Evolutionary conservation across 345 rosid genomes (phyloP), one percentile per base, ranked within the genome.

Genomic region (Brassica incana): DNA sequence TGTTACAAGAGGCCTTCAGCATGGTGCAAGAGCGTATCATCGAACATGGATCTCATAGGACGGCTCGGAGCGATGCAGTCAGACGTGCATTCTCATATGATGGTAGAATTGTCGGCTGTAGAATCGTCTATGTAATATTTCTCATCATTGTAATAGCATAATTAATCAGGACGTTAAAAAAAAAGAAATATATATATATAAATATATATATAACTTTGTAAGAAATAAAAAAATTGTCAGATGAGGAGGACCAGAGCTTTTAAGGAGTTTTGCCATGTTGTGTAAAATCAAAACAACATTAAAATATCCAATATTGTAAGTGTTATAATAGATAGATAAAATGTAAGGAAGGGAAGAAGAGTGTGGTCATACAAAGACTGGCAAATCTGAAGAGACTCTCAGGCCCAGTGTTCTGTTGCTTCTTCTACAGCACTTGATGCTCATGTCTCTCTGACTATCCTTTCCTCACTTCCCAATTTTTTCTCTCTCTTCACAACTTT

Each of bases 401-500:
- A 76, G 80, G 77, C 65, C 80, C 77, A 81, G 83, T 71, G 80
- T 81, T 81, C 77, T 81, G 83, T 81, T 81, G 83, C 83, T 71
- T 81, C 83, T 81, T 71, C 83, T 81, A 80, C 83, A 81, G 83
- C 83, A 81, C 83, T 81, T 76, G 83, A 81, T 81, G 83, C 83
- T 71, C 65, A 73, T 81, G 83, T 81, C 80, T 76, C 83, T 81
- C 80, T 81, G 83, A 81, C 83, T 80, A 59, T 77, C 66, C 83
- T 69, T 63, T 36, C 69, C 68, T 40, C 59, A 48, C 76, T 65
- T 35, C 14, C 27, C 65, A 8, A 61, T 11, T 27, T 25, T 27
- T 61, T 27, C 70, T 63, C 30, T 27, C 30, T 27, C 30, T 27
- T 27, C 30, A 27, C 43, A 67, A 67, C 67, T 36, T 38, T 73